Conservation (phyloP, 2,329 filamentous ascomycete species). For the Nigrospora oryzae region DNA sequence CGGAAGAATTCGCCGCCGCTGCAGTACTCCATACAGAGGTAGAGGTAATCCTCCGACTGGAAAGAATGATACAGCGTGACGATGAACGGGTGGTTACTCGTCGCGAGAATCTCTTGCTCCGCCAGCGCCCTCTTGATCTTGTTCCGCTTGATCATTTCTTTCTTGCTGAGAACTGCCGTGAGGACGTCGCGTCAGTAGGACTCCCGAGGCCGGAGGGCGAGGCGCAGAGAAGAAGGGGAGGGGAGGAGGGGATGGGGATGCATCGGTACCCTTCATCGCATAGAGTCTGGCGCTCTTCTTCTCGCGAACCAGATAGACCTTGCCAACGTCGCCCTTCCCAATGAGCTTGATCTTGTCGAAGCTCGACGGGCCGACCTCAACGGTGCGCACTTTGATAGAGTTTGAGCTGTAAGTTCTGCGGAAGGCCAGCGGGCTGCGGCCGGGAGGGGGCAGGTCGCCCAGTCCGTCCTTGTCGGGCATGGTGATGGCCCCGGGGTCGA, state of each 20-base stretch:
- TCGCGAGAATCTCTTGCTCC: slow-evolving; percentile 95
- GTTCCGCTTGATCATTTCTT: slow-evolving; percentile 99
- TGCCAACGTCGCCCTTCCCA: slow-evolving; percentile 96
- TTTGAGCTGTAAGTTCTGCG: slow-evolving; percentile 96
- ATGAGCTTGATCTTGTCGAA: slow-evolving; percentile 99
- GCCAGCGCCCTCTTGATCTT: slow-evolving; percentile 98
- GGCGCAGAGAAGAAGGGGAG: background rate
- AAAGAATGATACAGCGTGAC: slow-evolving; percentile 98
- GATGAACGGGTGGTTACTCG: slow-evolving; percentile 98
- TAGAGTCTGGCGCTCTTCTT: slow-evolving; percentile 95
- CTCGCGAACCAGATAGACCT: slow-evolving; percentile 94
- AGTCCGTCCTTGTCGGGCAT: slow-evolving; percentile 42
- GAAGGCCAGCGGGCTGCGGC: slow-evolving; percentile 66
- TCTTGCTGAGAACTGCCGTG: slow-evolving; percentile 82
- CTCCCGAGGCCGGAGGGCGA: too few relatives aligned
- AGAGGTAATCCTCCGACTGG: slow-evolving; percentile 96
- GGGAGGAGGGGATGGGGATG: background rate
- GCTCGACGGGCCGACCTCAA: slow-evolving; percentile 89
- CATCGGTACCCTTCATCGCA: slow-evolving; percentile 84
- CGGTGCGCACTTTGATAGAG: slow-evolving; percentile 95
- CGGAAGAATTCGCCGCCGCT: slow-evolving; percentile 98
- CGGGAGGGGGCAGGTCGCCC: slow-evolving; percentile 56
- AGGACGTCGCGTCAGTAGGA: too few relatives aligned
- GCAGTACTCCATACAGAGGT: slow-evolving; percentile 99
- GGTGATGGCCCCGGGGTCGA: slow-evolving; percentile 27